Evolutionary conservation across 495 filamentous ascomycete genomes (phyloP).

Genomic region (Talaromyces trachyspermus): DNA sequence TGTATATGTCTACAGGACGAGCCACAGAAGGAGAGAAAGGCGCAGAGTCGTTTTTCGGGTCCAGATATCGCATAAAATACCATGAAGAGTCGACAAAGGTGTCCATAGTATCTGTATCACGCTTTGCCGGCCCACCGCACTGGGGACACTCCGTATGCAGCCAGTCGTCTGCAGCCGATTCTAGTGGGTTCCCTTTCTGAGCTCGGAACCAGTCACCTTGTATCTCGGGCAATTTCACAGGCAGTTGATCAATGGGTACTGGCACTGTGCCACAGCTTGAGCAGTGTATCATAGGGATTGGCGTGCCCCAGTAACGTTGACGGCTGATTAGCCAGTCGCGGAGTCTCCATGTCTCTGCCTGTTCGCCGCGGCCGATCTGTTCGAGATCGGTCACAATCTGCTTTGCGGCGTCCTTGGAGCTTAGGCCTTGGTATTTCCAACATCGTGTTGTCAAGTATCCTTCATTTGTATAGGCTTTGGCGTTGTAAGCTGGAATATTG

Average conservation of each 20-base stretch:
- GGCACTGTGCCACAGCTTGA: conserved; percentile 67
- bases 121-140: conserved; percentile 60
- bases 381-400: conserved; percentile 53
- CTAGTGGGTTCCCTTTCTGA: conserved; percentile 70
- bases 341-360: conserved; percentile 64
- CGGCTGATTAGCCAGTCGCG: conserved; percentile 84
- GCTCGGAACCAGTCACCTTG: conserved; percentile 59
- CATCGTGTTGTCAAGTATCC: conserved; percentile 39
- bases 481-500: conserved; percentile 26
- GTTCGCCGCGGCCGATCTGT: conserved; percentile 42
- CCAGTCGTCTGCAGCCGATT: conserved; percentile 59
- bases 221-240: conserved; percentile 67
- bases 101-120: conserved; percentile 93
- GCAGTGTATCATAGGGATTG: conserved; percentile 87
- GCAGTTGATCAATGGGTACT: conserved; percentile 67
- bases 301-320: conserved; percentile 85
- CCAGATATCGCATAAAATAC: conserved; percentile 79
- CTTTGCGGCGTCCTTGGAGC: conserved; percentile 54
- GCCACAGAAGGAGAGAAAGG: conserved; percentile 55
- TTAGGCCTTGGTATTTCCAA: conserved; percentile 41
- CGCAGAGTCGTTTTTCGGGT: conserved; percentile 52
- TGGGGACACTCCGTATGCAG: conserved; percentile 67
- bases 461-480: conserved; percentile 35
- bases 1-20: conserved; percentile 74
- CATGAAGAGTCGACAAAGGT: conserved; percentile 92